These are phyloP conservation scores for Zychaea mexicana DNA, from an alignment of 371 early-diverging fungal species.

Conservation along the genomic window DNA sequence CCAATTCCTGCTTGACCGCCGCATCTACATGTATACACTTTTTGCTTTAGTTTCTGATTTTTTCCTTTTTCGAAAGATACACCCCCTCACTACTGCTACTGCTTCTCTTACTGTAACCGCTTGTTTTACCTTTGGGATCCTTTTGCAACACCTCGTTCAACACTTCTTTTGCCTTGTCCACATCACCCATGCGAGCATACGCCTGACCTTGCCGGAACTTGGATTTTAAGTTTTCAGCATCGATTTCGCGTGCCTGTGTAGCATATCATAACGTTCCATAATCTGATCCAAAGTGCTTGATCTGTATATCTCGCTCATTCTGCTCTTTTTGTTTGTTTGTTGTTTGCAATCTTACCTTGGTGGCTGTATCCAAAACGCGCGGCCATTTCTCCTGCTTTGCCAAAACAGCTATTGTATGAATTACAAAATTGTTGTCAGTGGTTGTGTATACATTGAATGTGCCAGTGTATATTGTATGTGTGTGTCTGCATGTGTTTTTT, in stretches of 20 bases:
- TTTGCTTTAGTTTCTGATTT: not conserved
- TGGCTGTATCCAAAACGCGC: constrained; percentile 36
- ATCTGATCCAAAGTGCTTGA: too few species aligned
- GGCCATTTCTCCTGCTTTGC: constrained; percentile 46
- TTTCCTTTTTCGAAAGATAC: too few species aligned
- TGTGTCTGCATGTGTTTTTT: too few species aligned
- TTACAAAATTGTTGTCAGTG: too few species aligned
- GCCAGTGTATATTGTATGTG: too few species aligned
- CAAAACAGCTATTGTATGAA: constrained; percentile 27
- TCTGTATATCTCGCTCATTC: too few species aligned
- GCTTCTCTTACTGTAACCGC: too few species aligned
- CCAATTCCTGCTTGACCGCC: constrained; percentile 9
- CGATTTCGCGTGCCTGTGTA: constrained; percentile 27
- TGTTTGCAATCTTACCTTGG: constrained; percentile 19
- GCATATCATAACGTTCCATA: not conserved
- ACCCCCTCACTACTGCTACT: too few species aligned
- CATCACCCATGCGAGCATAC: constrained; percentile 26
- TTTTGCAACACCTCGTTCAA: constrained; percentile 21
- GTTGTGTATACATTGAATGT: too few species aligned
- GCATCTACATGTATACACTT: constrained; percentile 1
- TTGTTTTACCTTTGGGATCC: constrained; percentile 42
- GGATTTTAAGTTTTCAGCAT: constrained; percentile 33
- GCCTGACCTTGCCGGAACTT: constrained; percentile 49
- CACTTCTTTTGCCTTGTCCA: constrained; percentile 30
- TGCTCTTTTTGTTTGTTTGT: not conserved